These are phyloP conservation scores for Sonneratia caseolaris DNA, from an alignment of 345 rosid species.

Conservation along the genomic window DNA sequence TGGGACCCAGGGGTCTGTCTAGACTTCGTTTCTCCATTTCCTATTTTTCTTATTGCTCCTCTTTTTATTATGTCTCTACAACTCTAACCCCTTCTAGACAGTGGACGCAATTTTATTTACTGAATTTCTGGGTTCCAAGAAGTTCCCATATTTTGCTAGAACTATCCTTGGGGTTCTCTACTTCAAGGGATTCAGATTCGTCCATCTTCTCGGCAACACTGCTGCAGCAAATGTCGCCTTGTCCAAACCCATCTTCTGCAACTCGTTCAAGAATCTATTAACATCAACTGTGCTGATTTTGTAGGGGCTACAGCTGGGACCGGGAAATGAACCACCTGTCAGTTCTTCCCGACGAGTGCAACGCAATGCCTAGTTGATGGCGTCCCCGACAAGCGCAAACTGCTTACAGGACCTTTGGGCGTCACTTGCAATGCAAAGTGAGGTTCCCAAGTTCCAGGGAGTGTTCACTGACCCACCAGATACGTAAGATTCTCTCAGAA, in stretches of 20 bases:
- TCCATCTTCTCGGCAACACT: conserved; percentile 39
- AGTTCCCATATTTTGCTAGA: no score
- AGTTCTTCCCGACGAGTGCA: conserved; percentile 61
- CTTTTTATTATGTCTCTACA: no score
- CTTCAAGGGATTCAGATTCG: conserved; percentile 3
- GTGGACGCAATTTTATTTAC: no score
- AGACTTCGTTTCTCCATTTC: no score
- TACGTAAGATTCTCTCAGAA: no score
- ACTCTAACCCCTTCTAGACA: no score
- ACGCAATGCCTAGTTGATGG: conserved; percentile 57
- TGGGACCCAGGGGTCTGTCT: no score
- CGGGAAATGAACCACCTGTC: conserved; percentile 53
- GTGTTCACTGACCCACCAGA: no score
- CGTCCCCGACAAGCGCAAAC: conserved; percentile 59
- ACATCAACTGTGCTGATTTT: conserved; percentile 48
- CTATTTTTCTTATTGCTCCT: no score
- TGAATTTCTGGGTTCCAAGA: no score
- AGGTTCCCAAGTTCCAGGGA: neutral
- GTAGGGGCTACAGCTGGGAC: conserved; percentile 64
- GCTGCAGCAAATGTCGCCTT: conserved; percentile 65
- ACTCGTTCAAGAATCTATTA: conserved; percentile 49
- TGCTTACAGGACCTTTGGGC: conserved; percentile 91
- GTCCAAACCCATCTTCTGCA: conserved; percentile 60
- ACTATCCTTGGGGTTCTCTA: neutral
- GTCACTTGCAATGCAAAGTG: conserved; percentile 29